Evolutionary conservation across 495 filamentous ascomycete genomes (phyloP).

Genomic region (Friedmanniomyces simplex): DNA sequence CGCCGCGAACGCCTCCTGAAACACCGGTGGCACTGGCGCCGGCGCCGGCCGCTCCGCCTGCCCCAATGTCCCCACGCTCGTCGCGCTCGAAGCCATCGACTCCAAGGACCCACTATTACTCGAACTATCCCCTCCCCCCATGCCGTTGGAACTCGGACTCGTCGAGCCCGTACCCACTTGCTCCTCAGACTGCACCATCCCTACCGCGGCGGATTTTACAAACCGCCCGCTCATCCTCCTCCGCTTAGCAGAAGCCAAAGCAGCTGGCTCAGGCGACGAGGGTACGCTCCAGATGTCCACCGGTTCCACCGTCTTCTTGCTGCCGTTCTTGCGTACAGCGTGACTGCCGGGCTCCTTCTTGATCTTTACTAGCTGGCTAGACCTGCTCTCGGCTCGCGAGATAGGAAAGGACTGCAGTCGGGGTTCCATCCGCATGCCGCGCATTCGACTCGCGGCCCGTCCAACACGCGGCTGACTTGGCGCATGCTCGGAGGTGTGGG

Average conservation of each 20-base stretch:
- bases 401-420: no score
- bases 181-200: no score
- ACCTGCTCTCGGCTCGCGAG: no score
- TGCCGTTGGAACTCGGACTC: neutral
- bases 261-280: neutral
- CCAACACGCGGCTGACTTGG: no score
- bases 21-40: neutral
- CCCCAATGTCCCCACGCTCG: neutral
- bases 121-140: neutral
- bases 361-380: no score
- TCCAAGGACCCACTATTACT: neutral
- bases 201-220: no score
- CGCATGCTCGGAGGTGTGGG: no score
- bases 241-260: neutral
- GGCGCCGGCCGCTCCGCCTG: neutral
- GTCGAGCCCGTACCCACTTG: neutral
- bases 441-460: no score
- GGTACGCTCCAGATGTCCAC: neutral
- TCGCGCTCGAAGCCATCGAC: neutral
- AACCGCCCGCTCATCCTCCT: neutral
- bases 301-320: neutral
- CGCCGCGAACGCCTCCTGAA: neutral
- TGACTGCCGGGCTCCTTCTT: no score
- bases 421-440: no score
- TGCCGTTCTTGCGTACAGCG: no score